Percentiles rank a stretch among this genome's conserved stretches.
Conservation (phyloP, 169 alveolate genomes). For the Toxoplasma gondii region DNA sequence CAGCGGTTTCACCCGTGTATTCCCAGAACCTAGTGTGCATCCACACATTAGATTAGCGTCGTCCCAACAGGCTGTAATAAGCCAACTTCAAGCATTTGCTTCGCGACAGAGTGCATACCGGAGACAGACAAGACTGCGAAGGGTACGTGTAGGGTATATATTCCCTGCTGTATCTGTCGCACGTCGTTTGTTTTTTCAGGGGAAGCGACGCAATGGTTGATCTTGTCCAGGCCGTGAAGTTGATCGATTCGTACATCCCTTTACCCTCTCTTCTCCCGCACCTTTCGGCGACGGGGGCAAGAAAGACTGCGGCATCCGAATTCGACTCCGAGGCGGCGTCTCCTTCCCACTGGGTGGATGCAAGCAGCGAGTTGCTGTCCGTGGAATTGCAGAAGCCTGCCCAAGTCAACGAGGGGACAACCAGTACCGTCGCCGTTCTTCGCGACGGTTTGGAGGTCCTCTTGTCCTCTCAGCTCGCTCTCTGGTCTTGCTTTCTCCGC, state of each 20-base stretch:
- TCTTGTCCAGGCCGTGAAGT: conserved; percentile 27
- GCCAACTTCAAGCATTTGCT: too few species aligned
- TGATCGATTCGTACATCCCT: conserved; percentile 8
- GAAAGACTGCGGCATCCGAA: background rate
- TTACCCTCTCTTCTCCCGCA: background rate
- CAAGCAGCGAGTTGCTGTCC: too few species aligned
- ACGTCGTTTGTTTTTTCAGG: background rate
- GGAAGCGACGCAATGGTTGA: conserved; percentile 14
- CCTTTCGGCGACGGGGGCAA: background rate
- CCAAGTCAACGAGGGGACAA: background rate
- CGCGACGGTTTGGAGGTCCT: conserved; percentile 10
- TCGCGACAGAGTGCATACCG: too few species aligned
- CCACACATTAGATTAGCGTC: too few species aligned
- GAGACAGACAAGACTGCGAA: too few species aligned
- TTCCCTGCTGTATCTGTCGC: background rate
- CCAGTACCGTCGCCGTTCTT: background rate
- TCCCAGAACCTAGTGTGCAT: too few species aligned
- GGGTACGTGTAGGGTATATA: too few species aligned
- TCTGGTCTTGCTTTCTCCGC: background rate
- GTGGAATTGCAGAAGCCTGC: background rate
- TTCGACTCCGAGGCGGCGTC: background rate
- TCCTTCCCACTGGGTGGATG: too few species aligned
- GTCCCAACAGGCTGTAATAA: too few species aligned
- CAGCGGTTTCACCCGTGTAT: too few species aligned
- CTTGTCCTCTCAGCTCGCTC: background rate